phyloP scores from a whole-genome alignment of 2,329 filamentous ascomycete genomes.

The Dendryphion nanum region DNA sequence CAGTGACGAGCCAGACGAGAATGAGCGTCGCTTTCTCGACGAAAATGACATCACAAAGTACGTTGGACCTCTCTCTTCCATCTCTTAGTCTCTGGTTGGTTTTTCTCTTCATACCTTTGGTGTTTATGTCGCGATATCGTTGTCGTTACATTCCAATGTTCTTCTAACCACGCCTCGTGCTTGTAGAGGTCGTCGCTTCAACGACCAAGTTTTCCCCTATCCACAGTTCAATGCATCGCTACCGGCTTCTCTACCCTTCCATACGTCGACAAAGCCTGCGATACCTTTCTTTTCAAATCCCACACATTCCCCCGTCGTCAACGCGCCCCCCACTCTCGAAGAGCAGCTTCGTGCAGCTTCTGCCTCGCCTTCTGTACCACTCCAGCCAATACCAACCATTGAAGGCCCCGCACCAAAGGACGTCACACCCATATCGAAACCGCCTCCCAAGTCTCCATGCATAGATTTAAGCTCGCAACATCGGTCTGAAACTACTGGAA shows the following conservation, averaged over 20 bases:
- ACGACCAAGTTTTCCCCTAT: constrained; percentile 53
- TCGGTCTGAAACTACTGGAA: constrained; percentile 7
- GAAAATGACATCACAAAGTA: constrained; percentile 59
- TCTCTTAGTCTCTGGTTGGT: constrained; percentile 1
- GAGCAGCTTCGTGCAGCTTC: constrained; percentile 36
- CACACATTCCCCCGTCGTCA: constrained; percentile 17
- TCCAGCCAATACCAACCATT: constrained; percentile 19
- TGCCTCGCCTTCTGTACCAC: constrained; percentile 31
- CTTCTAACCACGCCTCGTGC: constrained; percentile 23
- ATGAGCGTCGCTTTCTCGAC: constrained; percentile 56
- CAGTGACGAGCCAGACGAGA: constrained; percentile 51
- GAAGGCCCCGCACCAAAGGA: constrained; percentile 7
- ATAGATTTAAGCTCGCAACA: constrained; percentile 4
- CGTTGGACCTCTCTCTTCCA: constrained; percentile 24
- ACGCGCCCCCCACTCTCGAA: constrained; percentile 22
- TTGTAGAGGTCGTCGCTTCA: constrained; percentile 56
- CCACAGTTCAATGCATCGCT: constrained; percentile 24
- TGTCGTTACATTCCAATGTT: constrained; percentile 18
- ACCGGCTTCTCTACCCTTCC: constrained; percentile 23
- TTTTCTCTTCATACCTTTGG: constrained; percentile 4
- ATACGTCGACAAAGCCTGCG: constrained; percentile 16
- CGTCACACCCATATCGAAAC: neutral
- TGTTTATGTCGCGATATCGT: constrained; percentile 9
- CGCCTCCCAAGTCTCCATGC: neutral
- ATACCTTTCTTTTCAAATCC: constrained; percentile 15